Conservation (phyloP, 2,329 filamentous ascomycete genomes). For the Apiospora pterosperma region DNA sequence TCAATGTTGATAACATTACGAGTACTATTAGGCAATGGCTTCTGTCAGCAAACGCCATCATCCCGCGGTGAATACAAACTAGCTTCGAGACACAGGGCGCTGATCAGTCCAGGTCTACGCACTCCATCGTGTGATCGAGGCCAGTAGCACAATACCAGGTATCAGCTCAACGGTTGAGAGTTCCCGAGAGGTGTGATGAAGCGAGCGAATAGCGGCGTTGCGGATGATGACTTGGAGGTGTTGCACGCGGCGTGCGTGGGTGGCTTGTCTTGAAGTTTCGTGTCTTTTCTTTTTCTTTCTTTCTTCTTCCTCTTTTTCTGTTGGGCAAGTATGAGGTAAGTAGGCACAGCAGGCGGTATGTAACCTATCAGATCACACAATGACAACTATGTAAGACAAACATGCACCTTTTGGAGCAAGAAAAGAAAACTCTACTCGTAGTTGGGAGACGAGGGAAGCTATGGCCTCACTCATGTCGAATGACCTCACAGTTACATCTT, state of each 20-base stretch:
- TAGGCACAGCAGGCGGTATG: not conserved
- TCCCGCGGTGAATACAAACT: not conserved
- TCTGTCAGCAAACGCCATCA: slow-evolving; percentile 1
- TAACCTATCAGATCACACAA: not conserved
- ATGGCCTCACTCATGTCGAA: not conserved
- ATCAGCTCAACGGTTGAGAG: not conserved
- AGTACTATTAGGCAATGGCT: slow-evolving; percentile 16
- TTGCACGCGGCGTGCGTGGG: not conserved
- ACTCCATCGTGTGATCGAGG: slow-evolving; percentile 1
- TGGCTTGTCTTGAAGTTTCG: not conserved
- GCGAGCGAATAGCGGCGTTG: not conserved
- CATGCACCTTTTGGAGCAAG: not conserved
- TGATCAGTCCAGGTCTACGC: not conserved
- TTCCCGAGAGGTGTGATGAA: not conserved
- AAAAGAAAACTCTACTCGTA: not conserved
- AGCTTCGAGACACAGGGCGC: not conserved
- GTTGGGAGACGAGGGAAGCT: not conserved
- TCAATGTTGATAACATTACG: slow-evolving; percentile 29
- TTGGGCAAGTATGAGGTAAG: not conserved
- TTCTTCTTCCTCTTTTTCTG: not conserved
- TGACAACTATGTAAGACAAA: not conserved
- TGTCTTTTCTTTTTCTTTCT: not conserved
- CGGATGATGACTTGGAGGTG: not conserved
- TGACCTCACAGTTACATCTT: not conserved
- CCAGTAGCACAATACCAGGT: not conserved